Conservation (phyloP, 148 eudicot species). For the Persicaria tinctoria region DNA sequence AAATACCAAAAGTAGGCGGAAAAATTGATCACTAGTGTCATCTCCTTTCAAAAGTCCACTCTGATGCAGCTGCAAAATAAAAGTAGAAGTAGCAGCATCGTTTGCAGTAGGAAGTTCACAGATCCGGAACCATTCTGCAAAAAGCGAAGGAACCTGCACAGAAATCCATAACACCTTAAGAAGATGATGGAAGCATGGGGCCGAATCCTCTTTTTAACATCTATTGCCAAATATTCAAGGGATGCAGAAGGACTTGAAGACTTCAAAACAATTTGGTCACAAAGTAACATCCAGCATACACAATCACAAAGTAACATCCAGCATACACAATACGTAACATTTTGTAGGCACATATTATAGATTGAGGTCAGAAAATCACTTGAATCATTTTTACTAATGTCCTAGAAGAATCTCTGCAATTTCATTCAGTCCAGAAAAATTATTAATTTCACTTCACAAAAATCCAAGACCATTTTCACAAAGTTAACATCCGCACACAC, state of each 20-base stretch:
- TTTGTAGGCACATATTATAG: background rate
- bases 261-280: background rate
- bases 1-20: conserved; percentile 65
- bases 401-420: background rate
- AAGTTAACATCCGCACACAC: too few species aligned
- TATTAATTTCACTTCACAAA: too few species aligned
- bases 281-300: background rate
- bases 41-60: conserved; percentile 80
- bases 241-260: background rate
- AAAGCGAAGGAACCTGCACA: conserved; percentile 57
- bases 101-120: conserved; percentile 69
- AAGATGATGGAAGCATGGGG: conserved; percentile 4
- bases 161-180: conserved; percentile 1
- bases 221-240: background rate
- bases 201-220: background rate
- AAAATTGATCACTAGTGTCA: conserved; percentile 70
- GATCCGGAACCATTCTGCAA: conserved; percentile 73
- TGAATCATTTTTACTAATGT: background rate
- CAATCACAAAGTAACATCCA: background rate
- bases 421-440: background rate
- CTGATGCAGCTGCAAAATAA: conserved; percentile 54
- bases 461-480: background rate
- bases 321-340: background rate
- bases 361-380: background rate
- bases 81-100: conserved; percentile 52